A percentile compares a stretch with the other conserved stretches of the same genome.
Conservation (phyloP, 257 asterid genomes). For the Salvia splendens region DNA sequence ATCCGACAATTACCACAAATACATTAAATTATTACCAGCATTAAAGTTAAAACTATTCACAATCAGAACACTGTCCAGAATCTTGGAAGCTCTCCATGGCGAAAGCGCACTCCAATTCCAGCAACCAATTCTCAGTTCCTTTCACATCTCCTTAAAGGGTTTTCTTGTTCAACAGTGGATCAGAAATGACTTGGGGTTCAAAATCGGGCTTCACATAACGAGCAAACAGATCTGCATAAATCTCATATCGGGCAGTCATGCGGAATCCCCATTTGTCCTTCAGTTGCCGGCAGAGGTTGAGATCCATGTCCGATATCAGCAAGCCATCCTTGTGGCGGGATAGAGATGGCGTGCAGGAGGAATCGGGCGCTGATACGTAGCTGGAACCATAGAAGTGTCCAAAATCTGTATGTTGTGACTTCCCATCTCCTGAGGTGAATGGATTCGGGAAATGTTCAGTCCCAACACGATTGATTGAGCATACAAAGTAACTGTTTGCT, state of each 20-base stretch:
- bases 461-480: conserved; percentile 90
- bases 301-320: conserved; percentile 80
- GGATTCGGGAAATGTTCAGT: conserved; percentile 86
- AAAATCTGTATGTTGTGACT: conserved; percentile 81
- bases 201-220: conserved; percentile 76
- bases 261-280: conserved; percentile 98
- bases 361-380: conserved; percentile 82
- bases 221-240: conserved; percentile 64
- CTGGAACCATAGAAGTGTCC: conserved; percentile 98
- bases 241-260: conserved; percentile 89
- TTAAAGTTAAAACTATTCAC: conserved; percentile 25
- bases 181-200: conserved; percentile 80
- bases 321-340: conserved; percentile 77
- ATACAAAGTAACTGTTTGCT: conserved; percentile 83
- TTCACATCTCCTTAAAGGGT: conserved; percentile 25
- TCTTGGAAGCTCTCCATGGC: conserved; percentile 24
- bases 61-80: conserved; percentile 22
- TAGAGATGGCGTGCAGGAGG: conserved; percentile 88
- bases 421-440: conserved; percentile 95
- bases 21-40: neutral
- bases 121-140: conserved; percentile 5
- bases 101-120: conserved; percentile 6
- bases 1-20: conserved; percentile 15
- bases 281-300: conserved; percentile 81
- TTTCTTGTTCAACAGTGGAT: conserved; percentile 66